Base-by-base conservation (phyloP, 1,284 basidiomycete genomes). In the Ustilago vetiveriae region DNA sequence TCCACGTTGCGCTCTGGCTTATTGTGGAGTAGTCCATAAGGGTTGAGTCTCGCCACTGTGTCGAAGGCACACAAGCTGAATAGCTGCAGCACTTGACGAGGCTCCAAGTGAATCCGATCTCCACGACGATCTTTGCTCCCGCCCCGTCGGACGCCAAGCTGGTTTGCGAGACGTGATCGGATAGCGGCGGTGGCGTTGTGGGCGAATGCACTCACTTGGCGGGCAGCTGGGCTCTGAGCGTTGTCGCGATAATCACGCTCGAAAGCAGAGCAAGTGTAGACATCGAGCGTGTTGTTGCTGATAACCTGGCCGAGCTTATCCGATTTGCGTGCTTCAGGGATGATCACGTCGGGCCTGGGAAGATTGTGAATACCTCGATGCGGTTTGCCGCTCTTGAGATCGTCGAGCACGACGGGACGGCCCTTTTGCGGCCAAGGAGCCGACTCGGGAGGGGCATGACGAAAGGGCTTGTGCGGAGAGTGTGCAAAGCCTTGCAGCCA, bases 271-370 rank as follows among this genome's bases (percentile, higher is more conserved):
- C 67, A 70, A 2, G 67, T 70, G 49, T 70, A 65, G 45, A 70
- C 67, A 36, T 70, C 67, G 27, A 70, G 60, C 17, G 67, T 70
- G 35, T 70, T 70, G 45, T 70, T 70, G 48, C 55, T 59, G 13
- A 35, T 36, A 17, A 32, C 22, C 35, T 63, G 53, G 19, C 56
- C 57, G 22, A 53, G 52, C n/a, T 60, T 62, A 40, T 63, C 66
- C 6, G 40, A 27, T 23, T 58, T 63, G 35, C 66, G 54, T 9
- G 50, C 66, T 35, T 70, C 67, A 6, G 67, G 40, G 49, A 70
- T 70, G 51, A 70, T 44, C 38, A 70, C 60, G 29, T 70, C 60
- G n/a, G 67, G 67, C 19, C 56, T 21, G 21, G 60, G 60, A 9
- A 70, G 56, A 24, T 49, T 19, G 24, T 21, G 44, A 30, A 64